Conservation (phyloP, 2,329 filamentous ascomycete species). For the Myriosclerotinia duriaeana region DNA sequence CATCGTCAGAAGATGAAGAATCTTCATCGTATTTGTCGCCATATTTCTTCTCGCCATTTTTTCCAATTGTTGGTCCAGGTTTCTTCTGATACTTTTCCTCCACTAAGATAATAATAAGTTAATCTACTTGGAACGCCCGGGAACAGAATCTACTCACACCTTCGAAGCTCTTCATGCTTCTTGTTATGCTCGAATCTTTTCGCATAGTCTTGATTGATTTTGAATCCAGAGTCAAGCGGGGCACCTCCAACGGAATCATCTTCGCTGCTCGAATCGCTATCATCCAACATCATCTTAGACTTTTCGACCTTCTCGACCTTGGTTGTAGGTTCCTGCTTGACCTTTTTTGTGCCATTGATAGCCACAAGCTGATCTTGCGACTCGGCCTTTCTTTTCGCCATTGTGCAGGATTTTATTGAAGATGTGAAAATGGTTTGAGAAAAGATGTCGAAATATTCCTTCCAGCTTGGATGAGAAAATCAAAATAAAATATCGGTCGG, state of each 20-base stretch:
- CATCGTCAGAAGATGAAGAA: conserved; percentile 68
- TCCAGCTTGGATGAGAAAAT: conserved; percentile 11
- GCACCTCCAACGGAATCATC: conserved; percentile 42
- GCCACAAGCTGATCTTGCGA: conserved; percentile 28
- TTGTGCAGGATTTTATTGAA: conserved; percentile 27
- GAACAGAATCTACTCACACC: conserved; percentile 50
- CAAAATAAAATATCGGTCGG: conserved; percentile 22
- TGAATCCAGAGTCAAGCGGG: conserved; percentile 53
- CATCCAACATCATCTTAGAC: conserved; percentile 49
- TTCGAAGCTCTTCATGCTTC: conserved; percentile 83
- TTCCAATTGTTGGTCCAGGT: conserved; percentile 44
- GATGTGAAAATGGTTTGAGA: background rate
- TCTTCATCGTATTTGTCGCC: conserved; percentile 50
- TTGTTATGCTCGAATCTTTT: conserved; percentile 94
- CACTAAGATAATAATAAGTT: conserved; percentile 51
- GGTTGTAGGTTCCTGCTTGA: conserved; percentile 31
- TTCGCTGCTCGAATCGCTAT: conserved; percentile 44
- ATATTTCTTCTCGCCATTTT: conserved; percentile 39
- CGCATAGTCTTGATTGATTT: conserved; percentile 89
- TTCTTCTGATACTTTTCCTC: conserved; percentile 75
- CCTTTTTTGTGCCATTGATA: conserved; percentile 35
- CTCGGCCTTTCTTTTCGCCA: conserved; percentile 42
- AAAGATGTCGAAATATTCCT: background rate
- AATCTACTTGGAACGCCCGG: conserved; percentile 31
- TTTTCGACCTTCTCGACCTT: conserved; percentile 23